Evolutionary conservation across 1,284 basidiomycete genomes (phyloP), one percentile per base, ranked within the genome.

Genomic region (Heterobasidion annosum): DNA sequence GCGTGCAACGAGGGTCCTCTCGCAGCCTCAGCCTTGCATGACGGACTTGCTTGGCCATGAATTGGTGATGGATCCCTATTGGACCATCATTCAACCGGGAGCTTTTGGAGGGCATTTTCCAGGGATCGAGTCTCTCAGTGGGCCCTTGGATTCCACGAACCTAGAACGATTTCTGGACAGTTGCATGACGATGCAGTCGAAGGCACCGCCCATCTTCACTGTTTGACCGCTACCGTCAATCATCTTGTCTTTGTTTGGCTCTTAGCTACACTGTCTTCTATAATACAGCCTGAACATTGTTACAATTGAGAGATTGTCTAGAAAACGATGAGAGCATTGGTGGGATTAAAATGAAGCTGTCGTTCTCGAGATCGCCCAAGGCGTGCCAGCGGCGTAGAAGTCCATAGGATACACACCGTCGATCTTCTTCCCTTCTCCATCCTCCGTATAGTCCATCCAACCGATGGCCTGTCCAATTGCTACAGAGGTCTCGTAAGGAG

Each of bases 401-500:
- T 99, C 92, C 96, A 99, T 99, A 1, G 93, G 89, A 70, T 99
- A 99, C 35, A 68, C 70, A 35, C 73, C 76, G 34, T 72, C 67
- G 32, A 62, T 34, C 34, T 50, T 50, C 34, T 34, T 57, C 54
- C 59, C 54, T 63, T 71, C 56, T 54, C 60, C 56, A 64, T 71
- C 57, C 59, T 55, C 56, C 43, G 56, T 53, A 53, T 70, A 70
- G 18, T 73, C 70, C 69, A 77, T 78, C 89, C 89, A 91, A 34
- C 83, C 83, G 16, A 71, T 69, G 15, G 82, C 74, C 59, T 80
- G 77, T 1, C 93, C 91, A 0, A 97, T 75, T 4, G 88, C 93
- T 2, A 98, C 91, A 8, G 88, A 86, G 0, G 93, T 88, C 71
- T 99, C 97, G 67, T 98, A 99, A 0, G 96, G 94, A 61, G 86